These are phyloP conservation scores for Takashimella koratensis DNA, from an alignment of 1,284 basidiomycete genomes.

Conservation along the genomic window DNA sequence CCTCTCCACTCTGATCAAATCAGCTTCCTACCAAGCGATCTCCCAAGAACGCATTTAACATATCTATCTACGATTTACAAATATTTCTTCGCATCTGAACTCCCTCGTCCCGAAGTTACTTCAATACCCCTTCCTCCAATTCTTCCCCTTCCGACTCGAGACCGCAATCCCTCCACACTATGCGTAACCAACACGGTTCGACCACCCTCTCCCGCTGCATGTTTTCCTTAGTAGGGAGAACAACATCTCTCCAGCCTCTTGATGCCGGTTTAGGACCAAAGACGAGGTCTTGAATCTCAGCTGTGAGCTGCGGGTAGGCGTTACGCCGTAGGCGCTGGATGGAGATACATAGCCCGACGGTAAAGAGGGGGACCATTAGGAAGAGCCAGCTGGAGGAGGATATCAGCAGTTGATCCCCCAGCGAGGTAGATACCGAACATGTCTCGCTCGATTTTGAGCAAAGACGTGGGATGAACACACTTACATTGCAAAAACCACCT, in stretches of 20 bases:
- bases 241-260: too few relatives aligned
- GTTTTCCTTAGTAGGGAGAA: not conserved
- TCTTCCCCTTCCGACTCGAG: too few relatives aligned
- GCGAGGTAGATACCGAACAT: too few relatives aligned
- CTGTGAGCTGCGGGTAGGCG: not conserved
- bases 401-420: too few relatives aligned
- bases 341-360: not conserved
- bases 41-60: too few relatives aligned
- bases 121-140: too few relatives aligned
- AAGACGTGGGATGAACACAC: not conserved
- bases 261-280: not conserved
- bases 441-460: not conserved
- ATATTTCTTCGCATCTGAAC: too few relatives aligned
- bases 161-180: too few relatives aligned
- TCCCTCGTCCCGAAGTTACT: too few relatives aligned
- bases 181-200: not conserved
- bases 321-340: not conserved
- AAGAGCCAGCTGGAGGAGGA: not conserved
- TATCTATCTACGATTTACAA: too few relatives aligned
- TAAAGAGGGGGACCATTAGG: not conserved
- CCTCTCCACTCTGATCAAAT: too few relatives aligned
- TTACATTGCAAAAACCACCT: not conserved
- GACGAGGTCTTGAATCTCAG: not conserved
- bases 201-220: not conserved
- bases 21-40: too few relatives aligned